These are phyloP conservation scores for Hordeum pubiflorum DNA, from an alignment of 202 grass and related monocot genomes.

Conservation along the genomic window DNA sequence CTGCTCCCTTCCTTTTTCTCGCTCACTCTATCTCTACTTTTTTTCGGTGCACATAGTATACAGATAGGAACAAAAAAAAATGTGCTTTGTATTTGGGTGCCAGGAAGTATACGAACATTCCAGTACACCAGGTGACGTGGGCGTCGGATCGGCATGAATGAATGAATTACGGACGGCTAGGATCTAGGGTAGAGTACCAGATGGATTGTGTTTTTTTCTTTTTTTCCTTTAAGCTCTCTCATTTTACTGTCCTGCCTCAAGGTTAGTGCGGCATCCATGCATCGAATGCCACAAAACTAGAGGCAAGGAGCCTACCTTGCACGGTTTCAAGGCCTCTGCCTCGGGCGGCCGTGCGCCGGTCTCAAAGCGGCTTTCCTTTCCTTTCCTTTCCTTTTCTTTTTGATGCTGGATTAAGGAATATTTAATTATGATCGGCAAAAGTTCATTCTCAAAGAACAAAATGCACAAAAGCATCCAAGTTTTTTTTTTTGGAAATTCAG, in stretches of 20 bases:
- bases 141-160: too few relatives aligned
- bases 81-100: background rate
- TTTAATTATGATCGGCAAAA: background rate
- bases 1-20: too few relatives aligned
- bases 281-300: slow-evolving; percentile 4
- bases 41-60: background rate
- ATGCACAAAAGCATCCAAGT: background rate
- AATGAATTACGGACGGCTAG: too few relatives aligned
- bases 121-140: background rate
- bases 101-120: background rate
- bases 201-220: background rate
- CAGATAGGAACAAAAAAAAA: background rate
- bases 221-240: background rate
- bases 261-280: background rate
- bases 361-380: background rate
- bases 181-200: background rate
- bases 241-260: background rate
- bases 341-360: background rate
- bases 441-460: background rate
- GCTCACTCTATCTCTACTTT: too few relatives aligned
- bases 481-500: background rate
- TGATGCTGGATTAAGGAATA: background rate
- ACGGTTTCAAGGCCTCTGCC: slow-evolving; percentile 9
- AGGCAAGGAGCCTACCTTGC: background rate
- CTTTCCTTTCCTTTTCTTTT: background rate